Evolutionary conservation across 805 yeast species (phyloP).

Genomic region (Starmerella lactis-condensi): DNA sequence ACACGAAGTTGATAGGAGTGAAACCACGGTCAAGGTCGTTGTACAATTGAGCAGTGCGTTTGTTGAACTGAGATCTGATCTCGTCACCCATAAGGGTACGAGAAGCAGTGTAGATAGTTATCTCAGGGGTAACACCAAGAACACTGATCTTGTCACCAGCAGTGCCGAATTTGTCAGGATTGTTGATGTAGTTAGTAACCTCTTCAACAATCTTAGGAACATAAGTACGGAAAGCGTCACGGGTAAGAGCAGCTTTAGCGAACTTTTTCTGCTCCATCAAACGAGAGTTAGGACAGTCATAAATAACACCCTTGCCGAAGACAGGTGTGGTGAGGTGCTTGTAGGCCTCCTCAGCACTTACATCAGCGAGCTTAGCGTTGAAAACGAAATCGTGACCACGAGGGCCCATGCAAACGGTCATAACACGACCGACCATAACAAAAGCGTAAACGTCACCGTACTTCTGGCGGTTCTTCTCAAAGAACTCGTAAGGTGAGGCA

Average conservation of each 20-base stretch:
- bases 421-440: constrained; percentile 67
- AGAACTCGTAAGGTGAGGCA: constrained; percentile 82
- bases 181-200: constrained; percentile 42
- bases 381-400: constrained; percentile 93
- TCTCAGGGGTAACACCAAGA: constrained; percentile 75
- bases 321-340: constrained; percentile 97
- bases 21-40: constrained; percentile 91
- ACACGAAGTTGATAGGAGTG: constrained; percentile 87
- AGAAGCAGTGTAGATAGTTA: constrained; percentile 91
- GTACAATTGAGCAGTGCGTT: constrained; percentile 67
- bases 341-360: constrained; percentile 92
- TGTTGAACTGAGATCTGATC: constrained; percentile 64
- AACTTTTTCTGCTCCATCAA: constrained; percentile 98
- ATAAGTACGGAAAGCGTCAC: constrained; percentile 62
- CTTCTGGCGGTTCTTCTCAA: constrained; percentile 54
- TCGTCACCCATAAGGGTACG: constrained; percentile 82
- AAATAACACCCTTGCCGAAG: constrained; percentile 91
- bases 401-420: constrained; percentile 94
- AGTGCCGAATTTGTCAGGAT: constrained; percentile 22
- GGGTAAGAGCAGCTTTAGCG: constrained; percentile 73
- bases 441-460: constrained; percentile 91
- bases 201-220: constrained; percentile 81
- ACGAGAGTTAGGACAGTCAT: constrained; percentile 84
- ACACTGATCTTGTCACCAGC: constrained; percentile 27
- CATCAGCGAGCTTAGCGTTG: constrained; percentile 75